These are phyloP conservation scores for Mortierella sp. DNA, from an alignment of 371 early-diverging fungal species.

Conservation along the genomic window DNA sequence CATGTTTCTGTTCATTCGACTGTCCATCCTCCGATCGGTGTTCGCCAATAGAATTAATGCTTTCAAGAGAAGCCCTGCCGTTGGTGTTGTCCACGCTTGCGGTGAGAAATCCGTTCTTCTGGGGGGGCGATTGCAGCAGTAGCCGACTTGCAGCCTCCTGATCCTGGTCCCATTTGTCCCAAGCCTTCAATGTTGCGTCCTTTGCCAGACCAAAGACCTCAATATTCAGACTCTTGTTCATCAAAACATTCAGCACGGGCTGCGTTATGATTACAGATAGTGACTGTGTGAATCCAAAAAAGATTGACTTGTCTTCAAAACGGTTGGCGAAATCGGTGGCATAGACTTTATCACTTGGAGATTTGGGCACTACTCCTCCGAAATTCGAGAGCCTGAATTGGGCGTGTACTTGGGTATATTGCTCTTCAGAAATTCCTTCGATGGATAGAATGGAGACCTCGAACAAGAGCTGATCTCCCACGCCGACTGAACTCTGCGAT, in stretches of 20 bases:
- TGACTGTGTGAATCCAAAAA: constrained; percentile 74
- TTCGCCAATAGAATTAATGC: constrained; percentile 41
- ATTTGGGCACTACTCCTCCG: constrained; percentile 53
- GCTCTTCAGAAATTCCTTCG: constrained; percentile 77
- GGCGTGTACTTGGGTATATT: constrained; percentile 84
- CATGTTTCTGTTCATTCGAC: constrained; percentile 78
- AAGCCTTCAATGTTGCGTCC: constrained; percentile 60
- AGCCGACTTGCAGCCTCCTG: constrained; percentile 15
- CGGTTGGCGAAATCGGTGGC: constrained; percentile 75
- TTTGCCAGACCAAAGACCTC: constrained; percentile 78
- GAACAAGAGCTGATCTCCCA: constrained; percentile 74
- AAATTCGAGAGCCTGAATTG: constrained; percentile 81
- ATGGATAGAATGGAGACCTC: constrained; percentile 79
- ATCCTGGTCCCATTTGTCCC: constrained; percentile 74
- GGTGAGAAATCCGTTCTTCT: constrained; percentile 15
- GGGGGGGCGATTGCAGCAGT: constrained; percentile 9
- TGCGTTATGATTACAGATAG: constrained; percentile 64
- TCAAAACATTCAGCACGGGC: constrained; percentile 59
- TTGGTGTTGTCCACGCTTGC: constrained; percentile 45
- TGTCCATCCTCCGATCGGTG: constrained; percentile 79
- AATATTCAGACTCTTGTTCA: constrained; percentile 61
- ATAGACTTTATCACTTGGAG: constrained; percentile 67
- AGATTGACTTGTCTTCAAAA: constrained; percentile 66
- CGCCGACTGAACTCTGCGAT: constrained; percentile 6
- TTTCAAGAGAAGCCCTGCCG: background rate